Evolutionary conservation across 2,329 filamentous ascomycete genomes (phyloP).

Genomic region (Colletotrichum chrysophilum): DNA sequence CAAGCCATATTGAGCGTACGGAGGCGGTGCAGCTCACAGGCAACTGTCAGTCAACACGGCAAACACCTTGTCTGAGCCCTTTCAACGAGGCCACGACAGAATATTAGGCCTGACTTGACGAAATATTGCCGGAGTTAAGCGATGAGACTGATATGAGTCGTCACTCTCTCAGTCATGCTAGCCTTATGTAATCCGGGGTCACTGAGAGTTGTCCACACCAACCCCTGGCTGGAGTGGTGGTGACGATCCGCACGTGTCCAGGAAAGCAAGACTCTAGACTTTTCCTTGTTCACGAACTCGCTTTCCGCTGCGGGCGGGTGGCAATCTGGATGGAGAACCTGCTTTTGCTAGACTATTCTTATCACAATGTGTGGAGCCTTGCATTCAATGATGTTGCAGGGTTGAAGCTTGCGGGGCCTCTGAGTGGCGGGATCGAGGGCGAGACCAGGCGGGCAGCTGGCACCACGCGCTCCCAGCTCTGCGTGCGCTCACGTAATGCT

Average conservation of each 20-base stretch:
- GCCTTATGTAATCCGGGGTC: not conserved
- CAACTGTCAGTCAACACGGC: not conserved
- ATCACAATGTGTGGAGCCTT: not conserved
- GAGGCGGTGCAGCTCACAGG: not conserved
- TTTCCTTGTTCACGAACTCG: not conserved
- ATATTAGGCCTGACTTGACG: not conserved
- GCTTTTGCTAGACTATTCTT: conserved; percentile 1
- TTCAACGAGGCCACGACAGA: not conserved
- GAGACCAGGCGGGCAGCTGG: conserved; percentile 1
- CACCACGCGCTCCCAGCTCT: not conserved
- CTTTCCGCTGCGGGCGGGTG: not conserved
- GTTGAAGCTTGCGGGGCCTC: not conserved
- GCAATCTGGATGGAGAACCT: not conserved
- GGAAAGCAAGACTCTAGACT: not conserved
- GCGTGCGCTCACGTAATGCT: conserved; percentile 2
- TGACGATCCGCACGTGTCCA: not conserved
- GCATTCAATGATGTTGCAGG: not conserved
- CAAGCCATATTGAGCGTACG: not conserved
- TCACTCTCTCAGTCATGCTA: not conserved
- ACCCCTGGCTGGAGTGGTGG: not conserved
- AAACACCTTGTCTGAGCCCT: not conserved
- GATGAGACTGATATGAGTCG: not conserved
- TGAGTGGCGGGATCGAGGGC: not conserved
- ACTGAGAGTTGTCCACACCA: not conserved
- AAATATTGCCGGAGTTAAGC: not conserved